Conservation (phyloP, 768 basidiomycete genomes). For the Gymnopilus dilepis region DNA sequence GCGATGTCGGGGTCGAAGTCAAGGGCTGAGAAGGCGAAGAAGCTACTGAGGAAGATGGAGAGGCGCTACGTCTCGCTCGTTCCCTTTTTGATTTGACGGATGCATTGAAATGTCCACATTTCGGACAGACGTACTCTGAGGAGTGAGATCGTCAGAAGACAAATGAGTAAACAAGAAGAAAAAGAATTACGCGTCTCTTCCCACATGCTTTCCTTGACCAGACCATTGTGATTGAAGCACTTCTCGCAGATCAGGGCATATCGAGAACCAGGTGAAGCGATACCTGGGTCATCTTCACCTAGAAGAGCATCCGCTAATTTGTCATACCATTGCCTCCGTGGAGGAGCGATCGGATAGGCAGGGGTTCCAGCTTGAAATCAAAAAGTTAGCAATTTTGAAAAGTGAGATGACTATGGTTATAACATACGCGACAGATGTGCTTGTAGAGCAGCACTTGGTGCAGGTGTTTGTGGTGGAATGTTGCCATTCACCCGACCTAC, state of each 20-base stretch:
- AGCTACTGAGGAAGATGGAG: constrained; percentile 20
- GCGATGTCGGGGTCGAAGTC: constrained; percentile 13
- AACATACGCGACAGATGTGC: constrained; percentile 34
- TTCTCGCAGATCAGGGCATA: constrained; percentile 90
- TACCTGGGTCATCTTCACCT: constrained; percentile 69
- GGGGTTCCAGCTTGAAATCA: constrained; percentile 30
- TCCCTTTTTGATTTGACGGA: constrained; percentile 45
- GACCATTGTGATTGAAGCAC: constrained; percentile 88
- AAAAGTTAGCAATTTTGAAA: constrained; percentile 8
- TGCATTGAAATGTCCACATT: constrained; percentile 84
- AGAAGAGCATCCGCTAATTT: constrained; percentile 86
- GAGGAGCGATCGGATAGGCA: constrained; percentile 45
- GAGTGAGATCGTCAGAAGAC: background rate
- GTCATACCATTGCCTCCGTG: constrained; percentile 84
- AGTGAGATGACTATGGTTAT: background rate
- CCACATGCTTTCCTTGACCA: constrained; percentile 83
- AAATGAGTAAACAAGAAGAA: constrained; percentile 2
- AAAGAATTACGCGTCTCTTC: constrained; percentile 69
- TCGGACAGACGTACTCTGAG: constrained; percentile 84
- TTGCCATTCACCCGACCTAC: constrained; percentile 26
- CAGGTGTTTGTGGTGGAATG: constrained; percentile 30
- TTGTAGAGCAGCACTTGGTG: constrained; percentile 27
- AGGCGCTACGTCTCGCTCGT: constrained; percentile 20
- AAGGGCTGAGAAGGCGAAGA: constrained; percentile 22
- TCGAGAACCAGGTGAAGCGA: constrained; percentile 51